Evolutionary conservation across 1,284 basidiomycete genomes (phyloP).

Genomic region (Apiotrichum veenhuisii): DNA sequence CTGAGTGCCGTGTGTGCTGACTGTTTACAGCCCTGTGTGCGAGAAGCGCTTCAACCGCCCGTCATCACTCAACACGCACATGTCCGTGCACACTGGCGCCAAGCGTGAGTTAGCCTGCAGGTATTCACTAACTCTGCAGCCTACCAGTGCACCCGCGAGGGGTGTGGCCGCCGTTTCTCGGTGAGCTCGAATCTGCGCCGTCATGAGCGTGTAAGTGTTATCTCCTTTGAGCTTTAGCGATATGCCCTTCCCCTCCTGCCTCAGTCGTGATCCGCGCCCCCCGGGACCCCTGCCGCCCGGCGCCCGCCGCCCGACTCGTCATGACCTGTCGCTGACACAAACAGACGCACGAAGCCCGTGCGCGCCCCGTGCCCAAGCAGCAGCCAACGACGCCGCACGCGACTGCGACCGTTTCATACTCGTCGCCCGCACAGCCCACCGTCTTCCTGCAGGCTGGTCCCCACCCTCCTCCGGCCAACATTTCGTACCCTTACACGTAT

Average conservation of each 20-base stretch:
- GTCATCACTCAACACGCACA: constrained; percentile 62
- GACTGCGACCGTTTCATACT: not conserved
- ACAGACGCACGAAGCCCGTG: constrained; percentile 11
- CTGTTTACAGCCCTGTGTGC: constrained; percentile 56
- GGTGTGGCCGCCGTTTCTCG: constrained; percentile 58
- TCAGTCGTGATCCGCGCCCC: not conserved
- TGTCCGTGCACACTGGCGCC: constrained; percentile 63
- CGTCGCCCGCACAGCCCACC: not conserved
- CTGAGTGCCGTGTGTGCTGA: too few relatives aligned
- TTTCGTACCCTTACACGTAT: constrained; percentile 2
- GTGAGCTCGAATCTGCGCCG: constrained; percentile 63
- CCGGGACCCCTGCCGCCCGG: too few relatives aligned
- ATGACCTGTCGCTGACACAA: not conserved
- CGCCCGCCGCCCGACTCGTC: not conserved
- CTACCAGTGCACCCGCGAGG: constrained; percentile 54
- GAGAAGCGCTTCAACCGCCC: constrained; percentile 61
- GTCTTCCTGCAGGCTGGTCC: not conserved
- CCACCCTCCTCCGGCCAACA: not conserved
- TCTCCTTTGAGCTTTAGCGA: not conserved
- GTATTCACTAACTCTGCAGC: constrained; percentile 46
- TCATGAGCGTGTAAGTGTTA: constrained; percentile 52
- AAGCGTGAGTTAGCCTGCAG: constrained; percentile 53
- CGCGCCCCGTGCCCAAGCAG: not conserved
- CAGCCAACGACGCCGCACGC: not conserved
- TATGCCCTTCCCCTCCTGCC: not conserved